These are phyloP conservation scores for Lipomyces yamadae DNA, from an alignment of 805 yeast species.

Conservation along the genomic window DNA sequence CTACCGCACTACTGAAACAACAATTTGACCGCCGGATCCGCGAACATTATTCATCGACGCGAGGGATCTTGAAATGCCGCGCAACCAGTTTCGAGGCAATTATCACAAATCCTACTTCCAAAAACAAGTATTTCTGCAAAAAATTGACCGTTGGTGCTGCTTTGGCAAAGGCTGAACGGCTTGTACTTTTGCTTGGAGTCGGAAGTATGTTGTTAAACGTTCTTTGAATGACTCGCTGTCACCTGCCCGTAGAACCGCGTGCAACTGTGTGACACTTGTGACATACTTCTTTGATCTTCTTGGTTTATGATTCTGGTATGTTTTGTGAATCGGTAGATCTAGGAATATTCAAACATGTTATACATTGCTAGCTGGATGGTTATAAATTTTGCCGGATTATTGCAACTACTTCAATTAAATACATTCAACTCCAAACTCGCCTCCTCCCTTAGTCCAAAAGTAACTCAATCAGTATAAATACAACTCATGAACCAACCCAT, in stretches of 20 bases:
- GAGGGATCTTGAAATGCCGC: not conserved
- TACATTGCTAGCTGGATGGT: too few species aligned
- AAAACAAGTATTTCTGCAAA: not conserved
- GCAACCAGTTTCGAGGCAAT: not conserved
- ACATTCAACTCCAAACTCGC: slow-evolving; percentile 1
- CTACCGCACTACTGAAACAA: not conserved
- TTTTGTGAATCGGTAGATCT: too few species aligned
- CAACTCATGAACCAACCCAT: not conserved
- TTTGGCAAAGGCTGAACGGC: not conserved
- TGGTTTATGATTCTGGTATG: too few species aligned
- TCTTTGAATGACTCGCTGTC: not conserved
- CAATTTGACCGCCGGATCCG: not conserved
- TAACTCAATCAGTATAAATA: not conserved
- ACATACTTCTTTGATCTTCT: not conserved
- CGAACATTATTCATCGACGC: not conserved
- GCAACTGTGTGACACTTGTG: not conserved
- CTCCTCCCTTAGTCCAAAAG: not conserved
- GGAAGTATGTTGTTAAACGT: too few species aligned
- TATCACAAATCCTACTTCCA: not conserved
- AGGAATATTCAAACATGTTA: too few species aligned
- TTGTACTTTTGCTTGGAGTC: too few species aligned
- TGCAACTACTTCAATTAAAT: not conserved
- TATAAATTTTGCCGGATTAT: not conserved
- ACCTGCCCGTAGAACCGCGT: not conserved
- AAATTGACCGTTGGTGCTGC: not conserved